These are phyloP conservation scores for Annona squamosa DNA, from an alignment of 164 flowering plant species.

Conservation along the genomic window DNA sequence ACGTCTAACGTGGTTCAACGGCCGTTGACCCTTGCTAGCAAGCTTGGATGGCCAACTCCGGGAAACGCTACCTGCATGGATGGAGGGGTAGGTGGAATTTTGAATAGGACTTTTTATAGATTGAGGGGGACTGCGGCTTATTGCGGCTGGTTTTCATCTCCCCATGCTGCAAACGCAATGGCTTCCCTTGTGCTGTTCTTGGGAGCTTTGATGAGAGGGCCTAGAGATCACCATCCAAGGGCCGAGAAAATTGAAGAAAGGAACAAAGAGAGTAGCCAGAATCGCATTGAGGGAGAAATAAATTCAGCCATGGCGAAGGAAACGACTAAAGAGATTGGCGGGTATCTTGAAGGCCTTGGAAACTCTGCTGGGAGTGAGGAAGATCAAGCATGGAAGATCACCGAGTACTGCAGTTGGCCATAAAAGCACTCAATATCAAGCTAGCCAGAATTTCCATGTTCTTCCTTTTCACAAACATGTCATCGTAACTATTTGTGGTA, in stretches of 20 bases:
- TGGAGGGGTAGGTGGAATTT: background rate
- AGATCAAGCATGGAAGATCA: slow-evolving; percentile 13
- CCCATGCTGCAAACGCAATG: slow-evolving; percentile 10
- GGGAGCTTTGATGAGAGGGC: slow-evolving; percentile 22
- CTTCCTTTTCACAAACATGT: background rate
- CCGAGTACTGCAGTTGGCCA: slow-evolving; percentile 16
- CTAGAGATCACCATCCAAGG: background rate
- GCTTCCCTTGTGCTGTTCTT: slow-evolving; percentile 32
- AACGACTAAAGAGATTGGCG: background rate
- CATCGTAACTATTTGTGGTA: too few species aligned
- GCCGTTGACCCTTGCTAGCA: slow-evolving; percentile 8
- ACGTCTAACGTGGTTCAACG: background rate
- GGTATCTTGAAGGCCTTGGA: background rate
- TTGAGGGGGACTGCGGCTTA: slow-evolving; percentile 6
- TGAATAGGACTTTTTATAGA: background rate
- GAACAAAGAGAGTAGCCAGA: background rate
- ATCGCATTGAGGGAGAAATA: background rate
- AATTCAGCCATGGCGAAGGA: background rate
- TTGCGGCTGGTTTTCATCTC: background rate
- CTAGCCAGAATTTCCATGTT: background rate
- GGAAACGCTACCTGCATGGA: slow-evolving; percentile 13
- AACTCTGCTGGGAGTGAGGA: slow-evolving; percentile 1
- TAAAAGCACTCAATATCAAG: background rate
- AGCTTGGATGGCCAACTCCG: slow-evolving; percentile 12
- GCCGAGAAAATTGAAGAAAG: background rate